Evolutionary conservation across 352 stramenopile genomes (phyloP), one percentile per base, ranked within the genome.

Genomic region (Blastocystis sp.): DNA sequence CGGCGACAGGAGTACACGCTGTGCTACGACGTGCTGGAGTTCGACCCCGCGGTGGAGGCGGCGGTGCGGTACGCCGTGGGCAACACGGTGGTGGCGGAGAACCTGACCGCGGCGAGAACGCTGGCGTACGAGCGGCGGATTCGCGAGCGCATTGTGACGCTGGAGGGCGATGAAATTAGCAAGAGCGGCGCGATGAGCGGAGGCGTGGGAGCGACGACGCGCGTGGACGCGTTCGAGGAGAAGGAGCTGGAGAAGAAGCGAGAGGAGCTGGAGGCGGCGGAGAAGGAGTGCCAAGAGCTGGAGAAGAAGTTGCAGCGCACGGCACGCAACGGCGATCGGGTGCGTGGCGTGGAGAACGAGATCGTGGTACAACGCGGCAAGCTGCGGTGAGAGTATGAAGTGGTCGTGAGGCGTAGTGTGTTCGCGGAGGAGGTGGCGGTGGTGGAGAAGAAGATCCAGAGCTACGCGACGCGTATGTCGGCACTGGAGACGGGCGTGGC

Each of bases 151-250:
- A 89, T 90, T 2, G 94, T 97, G 42, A 98, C 96, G 2, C 89
- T 98, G 17, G 93, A 94, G 54, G 97, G 97, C 28, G 95, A 96
- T 90, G 94, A 98, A 64, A 97, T 99, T 71, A 97, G 92, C 89
- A 98, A 98, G 90, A 97, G 96, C 60, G 97, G 96, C 68, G 98
- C 96, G 90, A 99, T 98, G 95, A 99, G 95, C 0, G 97, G 96
- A 63, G 97, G 96, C 34, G 24, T 91, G 48, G 76, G 84, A 11
- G 65, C 90, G 54, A 84, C 87, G n/a, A 90, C 92, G 68, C 89
- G 91, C 17, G 90, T 87, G 17, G 89, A 93, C 28, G 74, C 82
- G 21, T 90, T 91, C 40, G 77, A 92, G 2, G 90, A 91, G 87
- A 87, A 88, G 10, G 64, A 90, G 10, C 89, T 93, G 38, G 77